Evolutionary conservation across 176 grass and related monocot species (phyloP), one percentile per base, ranked within the genome.

Genomic region (Alloteropsis semialata): DNA sequence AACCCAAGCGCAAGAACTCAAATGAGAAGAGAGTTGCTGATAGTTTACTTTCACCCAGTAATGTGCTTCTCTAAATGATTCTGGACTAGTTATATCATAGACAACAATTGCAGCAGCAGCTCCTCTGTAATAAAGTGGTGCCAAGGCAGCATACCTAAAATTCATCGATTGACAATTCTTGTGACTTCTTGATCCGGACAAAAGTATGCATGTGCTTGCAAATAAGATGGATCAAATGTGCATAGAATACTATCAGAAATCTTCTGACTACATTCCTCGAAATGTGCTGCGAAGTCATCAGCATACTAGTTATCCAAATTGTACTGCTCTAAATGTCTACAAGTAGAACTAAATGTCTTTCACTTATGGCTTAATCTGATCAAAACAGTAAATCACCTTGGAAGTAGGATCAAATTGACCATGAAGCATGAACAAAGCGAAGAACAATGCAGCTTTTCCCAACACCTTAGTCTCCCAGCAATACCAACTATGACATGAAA

Each of bases 381-480:
- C 54, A 44, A 69, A 76, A 82, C 10, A 75, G 49, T 12, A 75
- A 43, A 72, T 82, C 67, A 98, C 96, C 92, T 95, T 95, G 33
- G 96, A 98, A 28, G 90, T 95, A 15, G 96, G 91, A 86, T 98
- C 92, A 17, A 98, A 98, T 74, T 95, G 96, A 73, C 92, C 96
- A 76, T 91, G n/a, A n/a, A n/a, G n/a, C n/a, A n/a, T n/a, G 92
- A 77, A 98, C 96, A 93, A 95, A 95, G 5, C 92, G 92, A 80
- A 95, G 92, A 84, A 98, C 96, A n/a, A 98, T 98, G 61, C 96
- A 98, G 42, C 92, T 98, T 88, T 98, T 95, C 69, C 96, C 92
- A 84, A 95, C 96, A 89, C 92, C 91, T 13, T 92, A 95, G 66
- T 98, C 92, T 39, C 96, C 96, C 21, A 98, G 85, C 79, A 98